phyloP scores from a whole-genome alignment of 257 asterid species.

The Dorcoceras hygrometricum region DNA sequence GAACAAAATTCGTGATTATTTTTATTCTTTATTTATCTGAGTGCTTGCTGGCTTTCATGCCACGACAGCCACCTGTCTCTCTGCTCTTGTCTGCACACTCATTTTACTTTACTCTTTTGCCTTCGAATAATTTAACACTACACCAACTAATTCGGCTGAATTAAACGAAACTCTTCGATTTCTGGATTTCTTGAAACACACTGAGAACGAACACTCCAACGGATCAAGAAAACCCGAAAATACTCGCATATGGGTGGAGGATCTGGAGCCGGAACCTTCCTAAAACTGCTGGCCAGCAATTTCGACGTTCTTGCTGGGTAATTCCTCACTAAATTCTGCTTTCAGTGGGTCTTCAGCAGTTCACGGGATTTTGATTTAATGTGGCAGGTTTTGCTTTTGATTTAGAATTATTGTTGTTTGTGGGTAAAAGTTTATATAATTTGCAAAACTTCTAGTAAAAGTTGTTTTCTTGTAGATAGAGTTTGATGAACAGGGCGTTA shows the following conservation, averaged over 20 bases:
- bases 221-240: not conserved
- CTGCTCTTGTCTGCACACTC: not conserved
- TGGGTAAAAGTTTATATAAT: too few relatives aligned
- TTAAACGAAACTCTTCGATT: too few relatives aligned
- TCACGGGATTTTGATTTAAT: slow-evolving; percentile 4
- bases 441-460: too few relatives aligned
- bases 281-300: slow-evolving; percentile 53
- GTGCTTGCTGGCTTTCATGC: too few relatives aligned
- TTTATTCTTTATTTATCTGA: too few relatives aligned
- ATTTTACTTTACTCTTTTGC: not conserved
- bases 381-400: not conserved
- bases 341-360: not conserved
- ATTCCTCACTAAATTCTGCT: not conserved
- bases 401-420: not conserved
- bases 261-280: slow-evolving; percentile 66
- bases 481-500: too few relatives aligned
- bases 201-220: not conserved
- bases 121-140: too few relatives aligned
- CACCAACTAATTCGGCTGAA: not conserved
- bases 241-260: slow-evolving; percentile 56
- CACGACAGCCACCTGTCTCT: too few relatives aligned
- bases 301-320: slow-evolving; percentile 86
- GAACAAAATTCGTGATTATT: too few relatives aligned
- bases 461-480: not conserved
- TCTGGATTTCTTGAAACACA: not conserved